Conservation (phyloP, 306 rosid species). For the Prunus salicina region DNA sequence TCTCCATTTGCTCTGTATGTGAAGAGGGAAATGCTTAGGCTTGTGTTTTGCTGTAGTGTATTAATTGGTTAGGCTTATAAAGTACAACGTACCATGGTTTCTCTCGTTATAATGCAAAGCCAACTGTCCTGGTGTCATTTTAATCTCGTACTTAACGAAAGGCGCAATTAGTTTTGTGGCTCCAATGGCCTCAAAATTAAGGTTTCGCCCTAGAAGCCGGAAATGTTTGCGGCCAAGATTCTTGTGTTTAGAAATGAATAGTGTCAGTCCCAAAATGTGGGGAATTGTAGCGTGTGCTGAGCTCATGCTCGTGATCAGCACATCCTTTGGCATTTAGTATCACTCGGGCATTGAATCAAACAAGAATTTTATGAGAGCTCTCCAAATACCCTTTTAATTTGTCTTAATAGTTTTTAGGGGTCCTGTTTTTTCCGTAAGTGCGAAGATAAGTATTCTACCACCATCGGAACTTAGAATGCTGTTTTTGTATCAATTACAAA, state of each 20-base stretch:
- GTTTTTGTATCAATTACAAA: background rate
- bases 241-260: conserved; percentile 5
- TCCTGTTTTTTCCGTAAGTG: background rate
- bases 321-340: background rate
- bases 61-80: background rate
- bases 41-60: background rate
- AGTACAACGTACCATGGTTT: background rate
- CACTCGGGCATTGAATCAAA: background rate
- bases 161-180: background rate
- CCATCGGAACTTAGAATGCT: too few species aligned
- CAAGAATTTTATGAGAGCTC: background rate
- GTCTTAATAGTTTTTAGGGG: background rate
- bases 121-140: background rate
- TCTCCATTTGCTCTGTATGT: background rate
- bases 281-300: background rate
- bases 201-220: conserved; percentile 2
- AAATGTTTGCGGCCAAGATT: conserved; percentile 15
- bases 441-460: background rate
- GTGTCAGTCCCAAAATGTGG: background rate
- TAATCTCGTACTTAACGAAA: conserved; percentile 26
- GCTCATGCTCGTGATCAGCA: background rate
- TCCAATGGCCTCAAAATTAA: conserved; percentile 1
- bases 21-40: background rate
- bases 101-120: background rate
- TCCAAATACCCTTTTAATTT: background rate